Evolutionary conservation across 2,329 filamentous ascomycete species (phyloP), one percentile per base, ranked within the genome.

Genomic region (Fusarium oligoseptatum): DNA sequence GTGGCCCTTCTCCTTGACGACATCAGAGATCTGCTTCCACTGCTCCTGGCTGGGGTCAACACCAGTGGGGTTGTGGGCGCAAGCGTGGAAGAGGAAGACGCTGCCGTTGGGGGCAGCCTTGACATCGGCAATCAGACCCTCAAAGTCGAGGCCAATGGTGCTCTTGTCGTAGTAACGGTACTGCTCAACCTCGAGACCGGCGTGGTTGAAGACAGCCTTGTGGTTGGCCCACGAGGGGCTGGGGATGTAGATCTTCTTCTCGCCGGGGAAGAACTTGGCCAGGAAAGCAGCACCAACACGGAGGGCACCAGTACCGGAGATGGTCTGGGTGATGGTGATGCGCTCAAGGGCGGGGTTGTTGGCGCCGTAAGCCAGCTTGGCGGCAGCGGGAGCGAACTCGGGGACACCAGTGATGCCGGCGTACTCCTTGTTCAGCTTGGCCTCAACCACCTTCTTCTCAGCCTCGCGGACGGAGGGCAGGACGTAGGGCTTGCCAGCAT

Each of bases 111-210:
- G 95, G 67, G 96, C 95, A 77, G 89, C 91, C 88, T 97, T 95
- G 87, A 99, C 92, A 84, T 98, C 95, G 80, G 90, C 92, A 70
- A 98, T 82, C 89, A 99, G 91, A 80, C 97, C 97, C 78, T 97
- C 94, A 81, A 98, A 98, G 89, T 99, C 97, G 76, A 99, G 93
- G 66, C 95, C 95, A 83, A 98, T 98, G 82, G 96, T 98, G 83
- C 98, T 92, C 90, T 97, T 97, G 92, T 98, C 94, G 89, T 98
- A 99, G 92, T 99, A 99, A 80, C 94, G 91, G 90, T 99, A 99
- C 87, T 95, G 95, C 87, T 95, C 92, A 73, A 98, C 95, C 85
- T 94, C 90, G 76, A 99, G 90, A 67, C 95, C 95, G 36, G 94
- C 93, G 85, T 98, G 95, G 86, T 90, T 92, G 92, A 99, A 98